Conservation (phyloP, 352 stramenopile genomes). For the Pythium rishiriense region DNA sequence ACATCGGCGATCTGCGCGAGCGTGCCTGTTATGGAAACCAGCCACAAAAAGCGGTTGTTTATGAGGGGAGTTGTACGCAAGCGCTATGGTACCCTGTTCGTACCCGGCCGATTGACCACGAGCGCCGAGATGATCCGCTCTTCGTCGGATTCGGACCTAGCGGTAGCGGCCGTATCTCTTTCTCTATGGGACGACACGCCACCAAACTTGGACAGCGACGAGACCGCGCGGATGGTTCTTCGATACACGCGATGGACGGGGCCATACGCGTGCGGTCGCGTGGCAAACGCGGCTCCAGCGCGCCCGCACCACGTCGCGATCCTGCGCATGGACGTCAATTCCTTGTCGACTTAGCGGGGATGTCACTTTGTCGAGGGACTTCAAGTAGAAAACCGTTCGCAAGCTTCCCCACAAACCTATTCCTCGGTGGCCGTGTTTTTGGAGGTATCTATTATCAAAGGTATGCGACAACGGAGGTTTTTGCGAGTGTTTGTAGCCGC, state of each 20-base stretch:
- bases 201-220: constrained; percentile 19
- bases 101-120: constrained; percentile 67
- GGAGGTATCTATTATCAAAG: neutral
- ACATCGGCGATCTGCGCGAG: constrained; percentile 69
- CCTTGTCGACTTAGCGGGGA: neutral
- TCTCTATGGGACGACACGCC: constrained; percentile 16
- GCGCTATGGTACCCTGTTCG: neutral
- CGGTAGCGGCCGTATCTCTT: neutral
- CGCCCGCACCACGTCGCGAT: constrained; percentile 12
- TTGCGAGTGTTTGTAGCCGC: constrained; percentile 20
- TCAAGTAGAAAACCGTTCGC: neutral
- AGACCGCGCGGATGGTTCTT: neutral
- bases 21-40: constrained; percentile 30
- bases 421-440: neutral
- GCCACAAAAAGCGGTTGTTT: neutral
- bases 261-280: neutral
- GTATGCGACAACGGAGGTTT: constrained; percentile 6
- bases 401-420: neutral
- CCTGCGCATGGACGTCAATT: neutral
- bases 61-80: neutral
- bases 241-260: neutral
- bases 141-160: constrained; percentile 22
- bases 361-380: constrained; percentile 18
- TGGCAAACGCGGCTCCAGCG: neutral
- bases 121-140: constrained; percentile 78